These are phyloP conservation scores for Vitis rotundifolia DNA, from an alignment of 164 flowering plant genomes.

Conservation along the genomic window DNA sequence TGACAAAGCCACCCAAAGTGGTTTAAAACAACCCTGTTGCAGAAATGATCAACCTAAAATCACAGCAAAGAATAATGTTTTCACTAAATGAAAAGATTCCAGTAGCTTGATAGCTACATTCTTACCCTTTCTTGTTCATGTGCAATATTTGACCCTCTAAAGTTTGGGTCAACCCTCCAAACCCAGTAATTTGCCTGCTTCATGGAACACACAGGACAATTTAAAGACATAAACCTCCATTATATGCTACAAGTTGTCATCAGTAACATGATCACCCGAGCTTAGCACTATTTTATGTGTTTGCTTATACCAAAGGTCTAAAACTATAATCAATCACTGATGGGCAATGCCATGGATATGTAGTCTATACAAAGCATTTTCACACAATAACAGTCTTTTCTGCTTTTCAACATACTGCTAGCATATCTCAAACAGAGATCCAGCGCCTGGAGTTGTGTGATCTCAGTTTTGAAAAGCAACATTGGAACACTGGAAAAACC, in stretches of 20 bases:
- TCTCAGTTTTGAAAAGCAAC: too few relatives aligned
- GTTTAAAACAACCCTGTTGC: conserved; percentile 64
- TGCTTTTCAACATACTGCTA: too few relatives aligned
- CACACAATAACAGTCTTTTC: too few relatives aligned
- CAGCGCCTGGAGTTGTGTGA: too few relatives aligned
- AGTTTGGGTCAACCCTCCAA: conserved; percentile 67
- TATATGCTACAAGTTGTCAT: neutral
- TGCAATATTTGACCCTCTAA: conserved; percentile 24
- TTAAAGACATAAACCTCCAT: too few relatives aligned
- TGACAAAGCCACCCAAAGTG: conserved; percentile 79
- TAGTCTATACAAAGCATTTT: too few relatives aligned
- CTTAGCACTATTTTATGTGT: too few relatives aligned
- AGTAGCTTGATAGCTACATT: neutral
- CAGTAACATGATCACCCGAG: neutral
- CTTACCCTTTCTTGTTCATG: conserved; percentile 62
- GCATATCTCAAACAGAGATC: too few relatives aligned
- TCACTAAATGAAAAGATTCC: neutral
- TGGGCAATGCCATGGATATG: too few relatives aligned
- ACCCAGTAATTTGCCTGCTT: conserved; percentile 69
- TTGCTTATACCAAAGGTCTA: too few relatives aligned
- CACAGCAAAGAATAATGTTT: neutral
- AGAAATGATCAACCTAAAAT: neutral
- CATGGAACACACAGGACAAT: conserved; percentile 5
- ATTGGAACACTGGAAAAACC: neutral
- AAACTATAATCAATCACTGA: too few relatives aligned